Evolutionary conservation across 1,139 yeast genomes (phyloP), one percentile per base, ranked within the genome.

Genomic region (Suhomyces coccinellae): DNA sequence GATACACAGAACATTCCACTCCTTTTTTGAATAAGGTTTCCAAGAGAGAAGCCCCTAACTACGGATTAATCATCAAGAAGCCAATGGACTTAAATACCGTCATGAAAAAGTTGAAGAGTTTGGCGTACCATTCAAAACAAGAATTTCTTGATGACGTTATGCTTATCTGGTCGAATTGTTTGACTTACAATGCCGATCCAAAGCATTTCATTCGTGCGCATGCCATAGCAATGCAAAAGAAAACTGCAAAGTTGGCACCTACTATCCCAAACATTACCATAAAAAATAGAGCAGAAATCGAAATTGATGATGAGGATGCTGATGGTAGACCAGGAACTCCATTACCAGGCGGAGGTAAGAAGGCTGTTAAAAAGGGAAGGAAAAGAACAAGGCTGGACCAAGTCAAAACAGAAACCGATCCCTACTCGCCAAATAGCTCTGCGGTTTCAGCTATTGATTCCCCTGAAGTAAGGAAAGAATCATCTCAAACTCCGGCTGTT

Each of bases 31-130:
- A 91, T 65, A 87, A 89, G 60, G 99, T 95, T 16, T 88, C 95
- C 47, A 93, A 93, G 63, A 77, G 99, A 48, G 99, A 95, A 59
- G 99, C 99, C 0, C 99, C 99, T 7, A 91, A 93, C 60, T 95
- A 95, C 67, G 90, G 90, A 49, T 83, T 84, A 47, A 78, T 95
- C 34, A 91, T 95, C 56, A 91, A 90, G 57, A 82, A 81, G 47
- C 99, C 99, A 27, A 95, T 95, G 99, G 99, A 95, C 60, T 73
- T 95, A 53, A 91, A 90, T 58, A 91, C 98, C 0, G 97, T 95
- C 12, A 77, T 90, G 83, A 91, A 90, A 58, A 93, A 91, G 61
- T 71, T 95, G 55, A 90, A 90, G 58, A 72, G 79, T 4, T 81
- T 88, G 49, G 91, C 87, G 51, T 93, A 93, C 62, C 80, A 77